Evolutionary conservation across 371 early-diverging fungal genomes (phyloP).

Genomic region (Mortierella sp.): DNA sequence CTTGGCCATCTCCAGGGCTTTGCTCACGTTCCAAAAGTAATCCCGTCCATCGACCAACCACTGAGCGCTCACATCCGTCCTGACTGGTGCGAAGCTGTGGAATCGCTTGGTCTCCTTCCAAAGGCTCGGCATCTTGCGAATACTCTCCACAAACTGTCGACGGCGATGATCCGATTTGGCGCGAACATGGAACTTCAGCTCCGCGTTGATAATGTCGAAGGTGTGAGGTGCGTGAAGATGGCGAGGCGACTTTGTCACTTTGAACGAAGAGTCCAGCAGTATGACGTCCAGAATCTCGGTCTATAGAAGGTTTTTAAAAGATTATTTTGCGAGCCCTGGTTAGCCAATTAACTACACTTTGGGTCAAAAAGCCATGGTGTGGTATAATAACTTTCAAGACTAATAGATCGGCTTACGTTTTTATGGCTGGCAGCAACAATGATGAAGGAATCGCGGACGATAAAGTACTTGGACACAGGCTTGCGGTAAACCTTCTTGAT

Average conservation of each 20-base stretch:
- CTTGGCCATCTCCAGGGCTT: conserved; percentile 84
- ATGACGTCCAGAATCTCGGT: conserved; percentile 57
- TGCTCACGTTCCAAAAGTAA: conserved; percentile 85
- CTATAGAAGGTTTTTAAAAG: conserved; percentile 15
- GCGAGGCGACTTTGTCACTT: conserved; percentile 46
- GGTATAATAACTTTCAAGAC: background rate
- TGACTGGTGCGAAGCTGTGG: conserved; percentile 87
- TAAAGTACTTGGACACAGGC: conserved; percentile 52
- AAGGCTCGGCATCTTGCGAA: conserved; percentile 54
- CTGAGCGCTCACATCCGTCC: conserved; percentile 73
- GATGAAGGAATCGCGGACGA: conserved; percentile 56
- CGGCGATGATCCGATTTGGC: conserved; percentile 54
- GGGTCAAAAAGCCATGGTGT: background rate
- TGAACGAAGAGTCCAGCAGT: conserved; percentile 54
- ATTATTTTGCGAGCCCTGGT: background rate
- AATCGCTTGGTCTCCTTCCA: conserved; percentile 65
- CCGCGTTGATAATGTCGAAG: conserved; percentile 52
- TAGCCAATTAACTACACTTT: background rate
- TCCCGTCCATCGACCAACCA: conserved; percentile 88
- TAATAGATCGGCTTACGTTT: conserved; percentile 38
- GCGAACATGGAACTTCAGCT: conserved; percentile 51
- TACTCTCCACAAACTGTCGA: conserved; percentile 54
- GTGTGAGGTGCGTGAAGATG: conserved; percentile 52
- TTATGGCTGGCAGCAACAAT: conserved; percentile 55
- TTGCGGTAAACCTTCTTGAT: conserved; percentile 55